phyloP scores from a whole-genome alignment of 768 basidiomycete species.

The Pholiota conissans region DNA sequence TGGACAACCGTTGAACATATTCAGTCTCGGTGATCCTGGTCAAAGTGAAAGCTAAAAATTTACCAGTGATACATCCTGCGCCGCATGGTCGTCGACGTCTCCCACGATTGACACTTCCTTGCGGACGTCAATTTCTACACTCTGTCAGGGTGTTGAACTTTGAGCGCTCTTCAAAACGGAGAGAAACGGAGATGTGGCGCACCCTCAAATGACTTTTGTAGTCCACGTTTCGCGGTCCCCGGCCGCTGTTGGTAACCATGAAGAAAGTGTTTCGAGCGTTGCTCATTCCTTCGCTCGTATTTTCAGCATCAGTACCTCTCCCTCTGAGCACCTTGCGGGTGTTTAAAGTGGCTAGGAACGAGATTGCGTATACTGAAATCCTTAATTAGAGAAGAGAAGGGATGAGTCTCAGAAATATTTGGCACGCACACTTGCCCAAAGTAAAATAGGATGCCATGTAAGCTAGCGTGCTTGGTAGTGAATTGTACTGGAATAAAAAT shows the following conservation, averaged over 20 bases:
- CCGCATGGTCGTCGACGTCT: conserved; percentile 20
- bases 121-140: conserved; percentile 31
- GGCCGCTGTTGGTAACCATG: conserved; percentile 22
- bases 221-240: conserved; percentile 10
- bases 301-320: conserved; percentile 46
- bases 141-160: conserved; percentile 14
- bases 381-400: not conserved
- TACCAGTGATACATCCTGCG: conserved; percentile 8
- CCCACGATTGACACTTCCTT: conserved; percentile 30
- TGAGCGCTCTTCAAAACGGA: not conserved
- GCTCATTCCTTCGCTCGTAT: conserved; percentile 18
- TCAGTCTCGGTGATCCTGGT: not conserved
- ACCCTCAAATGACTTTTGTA: conserved; percentile 2
- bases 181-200: not conserved
- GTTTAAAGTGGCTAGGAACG: conserved; percentile 48
- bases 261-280: conserved; percentile 19
- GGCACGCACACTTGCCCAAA: conserved; percentile 52
- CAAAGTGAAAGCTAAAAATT: not conserved
- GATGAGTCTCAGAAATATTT: not conserved
- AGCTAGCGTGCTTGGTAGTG: conserved; percentile 49
- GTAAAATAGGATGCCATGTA: conserved; percentile 62
- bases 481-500: conserved; percentile 46
- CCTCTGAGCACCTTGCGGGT: conserved; percentile 53
- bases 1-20: not conserved
- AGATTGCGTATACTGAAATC: conserved; percentile 39